Percentiles rank a stretch among this genome's conserved stretches.
Evolutionary conservation across 208 protist species (phyloP).

Genomic region (Wallacemonas sp.): DNA sequence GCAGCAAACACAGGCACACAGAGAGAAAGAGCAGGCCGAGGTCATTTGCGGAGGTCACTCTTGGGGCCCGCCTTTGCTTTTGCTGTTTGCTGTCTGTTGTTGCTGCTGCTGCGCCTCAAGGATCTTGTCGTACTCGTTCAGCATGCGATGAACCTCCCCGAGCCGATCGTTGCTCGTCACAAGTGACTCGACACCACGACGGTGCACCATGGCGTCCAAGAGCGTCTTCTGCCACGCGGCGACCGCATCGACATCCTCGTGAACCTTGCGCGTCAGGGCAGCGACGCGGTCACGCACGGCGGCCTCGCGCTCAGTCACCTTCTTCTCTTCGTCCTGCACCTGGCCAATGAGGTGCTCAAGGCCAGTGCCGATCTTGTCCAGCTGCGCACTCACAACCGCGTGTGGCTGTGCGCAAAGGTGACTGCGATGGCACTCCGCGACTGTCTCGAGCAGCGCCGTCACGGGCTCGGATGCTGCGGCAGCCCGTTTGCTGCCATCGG

Average conservation of each 20-base stretch:
- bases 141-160: conserved; percentile 53
- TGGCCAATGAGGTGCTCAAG: neutral
- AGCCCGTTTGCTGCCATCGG: too few species aligned
- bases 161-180: conserved; percentile 66
- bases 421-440: conserved; percentile 33
- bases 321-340: conserved; percentile 26
- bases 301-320: conserved; percentile 27
- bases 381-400: conserved; percentile 6
- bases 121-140: conserved; percentile 48
- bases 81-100: too few species aligned
- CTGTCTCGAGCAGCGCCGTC: conserved; percentile 23
- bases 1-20: neutral
- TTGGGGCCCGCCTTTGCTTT: too few species aligned
- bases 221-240: conserved; percentile 39
- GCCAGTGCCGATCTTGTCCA: conserved; percentile 15
- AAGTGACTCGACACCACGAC: conserved; percentile 46
- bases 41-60: too few species aligned
- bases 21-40: neutral
- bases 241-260: conserved; percentile 17
- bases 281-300: conserved; percentile 29
- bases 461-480: too few species aligned
- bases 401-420: conserved; percentile 28
- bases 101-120: conserved; percentile 30
- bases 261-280: conserved; percentile 21
- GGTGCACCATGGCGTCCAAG: conserved; percentile 69